Percentiles rank a stretch among this genome's conserved stretches.
These are phyloP conservation scores for Mycosphaerella sp. DNA, from an alignment of 2,329 filamentous ascomycete genomes.

Conservation along the genomic window DNA sequence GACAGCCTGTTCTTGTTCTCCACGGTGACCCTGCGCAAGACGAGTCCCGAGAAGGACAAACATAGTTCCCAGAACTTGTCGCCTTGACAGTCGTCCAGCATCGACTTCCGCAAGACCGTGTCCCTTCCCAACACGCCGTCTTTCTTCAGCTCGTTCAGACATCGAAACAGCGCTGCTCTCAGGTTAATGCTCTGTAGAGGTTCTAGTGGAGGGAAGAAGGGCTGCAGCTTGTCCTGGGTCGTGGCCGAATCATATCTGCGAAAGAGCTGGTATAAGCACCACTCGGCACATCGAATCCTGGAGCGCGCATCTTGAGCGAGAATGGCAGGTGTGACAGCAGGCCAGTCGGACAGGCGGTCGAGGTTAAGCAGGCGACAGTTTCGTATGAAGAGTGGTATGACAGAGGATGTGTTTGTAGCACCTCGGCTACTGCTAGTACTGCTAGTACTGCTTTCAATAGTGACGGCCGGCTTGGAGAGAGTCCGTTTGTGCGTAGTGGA, in stretches of 20 bases:
- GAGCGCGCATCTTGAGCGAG: conserved; percentile 68
- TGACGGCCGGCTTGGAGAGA: conserved; percentile 15
- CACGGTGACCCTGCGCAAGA: conserved; percentile 59
- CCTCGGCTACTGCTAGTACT: neutral
- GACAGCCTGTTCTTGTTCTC: conserved; percentile 43
- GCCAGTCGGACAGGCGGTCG: conserved; percentile 72
- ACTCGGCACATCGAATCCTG: conserved; percentile 77
- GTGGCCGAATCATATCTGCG: conserved; percentile 73
- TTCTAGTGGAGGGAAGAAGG: conserved; percentile 85
- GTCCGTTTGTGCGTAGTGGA: conserved; percentile 16
- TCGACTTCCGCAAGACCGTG: conserved; percentile 77
- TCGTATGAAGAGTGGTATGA: conserved; percentile 65
- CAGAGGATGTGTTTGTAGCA: neutral
- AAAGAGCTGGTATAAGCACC: conserved; percentile 85
- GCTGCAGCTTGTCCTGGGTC: conserved; percentile 72
- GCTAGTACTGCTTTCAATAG: neutral
- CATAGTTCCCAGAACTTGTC: conserved; percentile 85
- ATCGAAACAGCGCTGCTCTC: conserved; percentile 73
- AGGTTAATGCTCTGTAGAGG: conserved; percentile 88
- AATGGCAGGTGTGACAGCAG: conserved; percentile 61
- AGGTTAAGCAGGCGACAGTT: conserved; percentile 80
- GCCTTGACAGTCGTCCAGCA: conserved; percentile 93
- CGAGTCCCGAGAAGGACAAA: conserved; percentile 73
- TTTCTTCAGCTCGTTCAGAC: conserved; percentile 81
- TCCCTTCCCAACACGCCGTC: conserved; percentile 75